Base-by-base conservation (phyloP, 2,329 filamentous ascomycete genomes). In the Cordyceps cicadae region DNA sequence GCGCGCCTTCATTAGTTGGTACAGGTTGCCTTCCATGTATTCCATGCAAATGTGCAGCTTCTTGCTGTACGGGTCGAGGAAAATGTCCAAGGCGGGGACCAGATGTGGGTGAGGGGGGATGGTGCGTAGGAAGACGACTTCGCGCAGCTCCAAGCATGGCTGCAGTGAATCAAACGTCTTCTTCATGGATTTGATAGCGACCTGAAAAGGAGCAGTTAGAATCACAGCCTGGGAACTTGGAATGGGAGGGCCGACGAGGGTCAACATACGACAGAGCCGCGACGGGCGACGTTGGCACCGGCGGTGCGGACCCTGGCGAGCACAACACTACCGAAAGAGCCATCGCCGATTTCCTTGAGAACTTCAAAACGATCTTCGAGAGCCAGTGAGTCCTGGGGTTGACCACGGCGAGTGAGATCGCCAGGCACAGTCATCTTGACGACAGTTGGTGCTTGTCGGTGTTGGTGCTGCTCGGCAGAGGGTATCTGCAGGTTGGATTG, bases 161-260 rank as follows among this genome's bases (percentile, higher is more conserved):
- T 84, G 79, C 71, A 97, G 92, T 1, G 90, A 96, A 68, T 97
- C 92, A 69, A 97, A 99, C 0, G 89, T 92, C 84, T 99, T 99
- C 82, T 99, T 99, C 94, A 99, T 99, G 6, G 94, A 97, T 78
- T 99, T 99, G 77, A 99, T 97, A 49, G 94, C 94, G 69, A 99
- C 89, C 94, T 97, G 60, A 48, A 52, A 60, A 64, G 68, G 64
- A 67, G 57, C 50, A 50, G 24, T 59, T 53, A 60, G 61, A 14
- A 24, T 39, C 29, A 39, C 15, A 17, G 34, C 8, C 14, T 4
- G 37, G 45, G 41, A 34, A 11, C 17, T 29, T 7, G 19, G 57
- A 39, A 26, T 53, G 52, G 55, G 61, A 59, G 39, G 52, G 63
- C 61, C 21, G 24, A 49, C 48, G 62, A 59, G 59, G 62, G 54